Base-by-base conservation (phyloP, 2,329 filamentous ascomycete genomes). In the Herpotrichia juniperi region DNA sequence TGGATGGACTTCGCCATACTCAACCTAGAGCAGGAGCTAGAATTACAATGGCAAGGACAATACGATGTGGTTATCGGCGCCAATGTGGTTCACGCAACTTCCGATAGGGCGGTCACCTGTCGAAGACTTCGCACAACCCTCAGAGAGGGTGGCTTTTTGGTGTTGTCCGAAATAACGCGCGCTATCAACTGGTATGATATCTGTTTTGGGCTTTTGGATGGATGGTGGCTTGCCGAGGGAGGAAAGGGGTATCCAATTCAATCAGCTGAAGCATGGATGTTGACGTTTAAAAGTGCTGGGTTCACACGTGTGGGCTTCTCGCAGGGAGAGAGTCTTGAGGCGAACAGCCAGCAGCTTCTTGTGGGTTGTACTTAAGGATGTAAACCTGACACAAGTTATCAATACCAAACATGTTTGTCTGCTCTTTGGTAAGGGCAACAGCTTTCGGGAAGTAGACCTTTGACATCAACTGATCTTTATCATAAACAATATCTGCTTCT, bases 21-120 rank as follows among this genome's bases (percentile, higher is more conserved):
- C 4, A 64, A 76, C 46, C 64, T 75, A n/a, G 73, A 75, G 40
- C 64, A 72, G 40, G 42, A 32, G 6, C 25, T 48, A 1, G 60
- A 66, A 7, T 19, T 56, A 0, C 42, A 56, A 9, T 12, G 55
- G 9, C 34, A 34, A 2, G 56, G 37, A 9, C 48, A 52, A 14
- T 57, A 59, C 28, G 48, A 53, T n/a, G 26, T 53, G n/a, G 26
- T 63, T 11, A 48, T 63, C 5, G 48, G 48, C 14, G 59, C 54
- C 1, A 65, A 65, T 28, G 52, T 48, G n/a, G 47, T 65, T 7
- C 62, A 65, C 37, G 62, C 62, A 16, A 64, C 63, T 1, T 24
- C 21, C 7, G 53, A 47, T 49, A 26, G 55, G 12, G 42, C 35
- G 3, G 46, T 28, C 8, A 53, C 58, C 0, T 45, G 31, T 2